Percentiles rank a stretch among this genome's conserved stretches.
Conservation (phyloP, 768 basidiomycete species). For the Mycena filopes region DNA sequence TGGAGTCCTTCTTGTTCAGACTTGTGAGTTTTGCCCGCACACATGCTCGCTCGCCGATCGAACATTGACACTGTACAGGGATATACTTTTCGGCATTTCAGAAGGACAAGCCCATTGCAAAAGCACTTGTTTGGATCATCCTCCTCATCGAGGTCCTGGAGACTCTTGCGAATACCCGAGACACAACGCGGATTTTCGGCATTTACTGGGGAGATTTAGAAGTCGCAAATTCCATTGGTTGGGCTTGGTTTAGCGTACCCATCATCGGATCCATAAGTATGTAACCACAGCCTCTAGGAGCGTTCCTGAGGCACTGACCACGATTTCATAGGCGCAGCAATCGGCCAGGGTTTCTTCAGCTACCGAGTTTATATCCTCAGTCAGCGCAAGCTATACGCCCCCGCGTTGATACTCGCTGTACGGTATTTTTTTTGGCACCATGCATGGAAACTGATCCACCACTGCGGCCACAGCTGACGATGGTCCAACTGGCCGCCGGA, state of each 20-base stretch:
- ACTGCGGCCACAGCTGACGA: not conserved
- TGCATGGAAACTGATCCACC: not conserved
- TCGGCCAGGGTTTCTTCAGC: constrained; percentile 37
- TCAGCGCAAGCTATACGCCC: not conserved
- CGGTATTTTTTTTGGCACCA: not conserved
- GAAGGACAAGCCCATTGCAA: not conserved
- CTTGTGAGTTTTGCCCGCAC: constrained; percentile 12
- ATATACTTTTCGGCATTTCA: constrained; percentile 13
- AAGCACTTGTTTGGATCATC: constrained; percentile 1
- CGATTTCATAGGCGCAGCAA: constrained; percentile 24
- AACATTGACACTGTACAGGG: not conserved
- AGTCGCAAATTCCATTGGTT: constrained; percentile 31
- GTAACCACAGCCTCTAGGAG: too few relatives aligned
- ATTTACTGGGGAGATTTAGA: constrained; percentile 32
- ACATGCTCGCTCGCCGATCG: too few relatives aligned
- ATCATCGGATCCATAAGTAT: constrained; percentile 33
- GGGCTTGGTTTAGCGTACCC: constrained; percentile 34
- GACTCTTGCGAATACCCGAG: not conserved
- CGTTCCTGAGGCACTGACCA: too few relatives aligned
- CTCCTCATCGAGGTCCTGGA: not conserved
- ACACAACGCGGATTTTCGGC: constrained; percentile 17
- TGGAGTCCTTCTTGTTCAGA: constrained; percentile 26
- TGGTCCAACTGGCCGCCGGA: constrained; percentile 3
- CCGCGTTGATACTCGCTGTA: not conserved
- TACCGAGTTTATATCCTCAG: constrained; percentile 34